A percentile compares a stretch with the other conserved stretches of the same genome.
These are phyloP conservation scores for Phanerodontia chrysosporium DNA, from an alignment of 768 basidiomycete genomes.

Conservation along the genomic window DNA sequence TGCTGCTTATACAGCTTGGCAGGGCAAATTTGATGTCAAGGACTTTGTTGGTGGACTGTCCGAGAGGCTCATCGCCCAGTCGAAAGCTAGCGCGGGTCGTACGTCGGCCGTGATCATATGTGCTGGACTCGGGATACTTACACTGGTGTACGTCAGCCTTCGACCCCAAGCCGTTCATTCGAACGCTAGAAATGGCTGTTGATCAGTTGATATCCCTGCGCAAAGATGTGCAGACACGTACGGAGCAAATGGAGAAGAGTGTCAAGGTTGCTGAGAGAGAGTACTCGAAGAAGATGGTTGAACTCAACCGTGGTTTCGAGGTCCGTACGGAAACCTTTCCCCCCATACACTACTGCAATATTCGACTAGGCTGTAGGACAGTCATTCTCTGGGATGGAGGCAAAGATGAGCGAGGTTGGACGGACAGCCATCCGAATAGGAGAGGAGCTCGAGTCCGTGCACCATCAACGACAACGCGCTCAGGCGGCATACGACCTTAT, in stretches of 20 bases:
- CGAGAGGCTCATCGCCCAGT: conserved; percentile 83
- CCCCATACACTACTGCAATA: neutral
- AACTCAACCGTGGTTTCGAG: conserved; percentile 91
- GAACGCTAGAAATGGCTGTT: conserved; percentile 87
- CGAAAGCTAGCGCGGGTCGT: conserved; percentile 82
- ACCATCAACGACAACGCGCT: conserved; percentile 86
- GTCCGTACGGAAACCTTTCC: conserved; percentile 36
- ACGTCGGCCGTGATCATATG: conserved; percentile 31
- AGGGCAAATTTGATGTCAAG: conserved; percentile 91
- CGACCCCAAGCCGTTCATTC: conserved; percentile 88
- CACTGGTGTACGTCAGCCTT: conserved; percentile 55
- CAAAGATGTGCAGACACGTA: conserved; percentile 86
- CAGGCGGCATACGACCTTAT: conserved; percentile 93
- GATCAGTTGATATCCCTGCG: conserved; percentile 84
- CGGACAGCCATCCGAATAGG: conserved; percentile 92
- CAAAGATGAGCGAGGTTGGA: conserved; percentile 88
- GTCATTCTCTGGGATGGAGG: conserved; percentile 88
- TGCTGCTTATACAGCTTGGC: neutral
- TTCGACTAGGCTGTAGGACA: conserved; percentile 69
- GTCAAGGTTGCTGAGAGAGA: conserved; percentile 87
- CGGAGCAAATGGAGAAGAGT: conserved; percentile 89
- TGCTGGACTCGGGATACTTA: neutral
- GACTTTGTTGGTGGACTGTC: conserved; percentile 84
- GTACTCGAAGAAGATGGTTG: conserved; percentile 91
- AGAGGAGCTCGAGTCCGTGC: conserved; percentile 93